Evolutionary conservation across 2,329 filamentous ascomycete genomes (phyloP).

Genomic region (Aureobasidium sp.): DNA sequence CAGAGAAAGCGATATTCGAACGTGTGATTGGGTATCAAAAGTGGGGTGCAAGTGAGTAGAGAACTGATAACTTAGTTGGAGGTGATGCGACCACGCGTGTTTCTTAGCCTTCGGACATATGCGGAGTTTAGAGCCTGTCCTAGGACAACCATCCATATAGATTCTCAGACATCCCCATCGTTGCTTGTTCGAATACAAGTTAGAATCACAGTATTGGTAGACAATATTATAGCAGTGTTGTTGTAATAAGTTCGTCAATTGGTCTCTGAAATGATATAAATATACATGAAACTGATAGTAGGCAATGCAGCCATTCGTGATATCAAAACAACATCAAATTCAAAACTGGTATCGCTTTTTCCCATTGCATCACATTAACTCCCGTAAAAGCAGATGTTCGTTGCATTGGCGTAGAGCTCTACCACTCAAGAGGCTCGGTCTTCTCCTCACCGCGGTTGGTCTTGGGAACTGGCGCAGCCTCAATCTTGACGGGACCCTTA

Average conservation of each 20-base stretch:
- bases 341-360: not conserved
- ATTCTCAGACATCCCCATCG: not conserved
- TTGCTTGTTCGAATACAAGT: not conserved
- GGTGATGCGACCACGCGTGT: not conserved
- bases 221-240: not conserved
- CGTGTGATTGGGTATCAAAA: not conserved
- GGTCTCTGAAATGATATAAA: not conserved
- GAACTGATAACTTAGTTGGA: not conserved
- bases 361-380: not conserved
- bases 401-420: conserved; percentile 21
- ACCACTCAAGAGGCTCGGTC: conserved; percentile 87
- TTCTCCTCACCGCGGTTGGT: conserved; percentile 82
- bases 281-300: conserved; percentile 1
- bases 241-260: not conserved
- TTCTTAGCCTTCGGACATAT: not conserved
- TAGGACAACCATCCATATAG: no score
- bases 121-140: not conserved
- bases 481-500: conserved; percentile 53
- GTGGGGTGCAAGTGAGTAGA: not conserved
- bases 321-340: not conserved
- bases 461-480: conserved; percentile 67
- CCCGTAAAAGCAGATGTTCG: conserved; percentile 5
- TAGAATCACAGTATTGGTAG: not conserved
- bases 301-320: not conserved
- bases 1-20: not conserved